Conservation (phyloP, 805 yeast genomes). For the Saccharomycopsis synnaedendra region DNA sequence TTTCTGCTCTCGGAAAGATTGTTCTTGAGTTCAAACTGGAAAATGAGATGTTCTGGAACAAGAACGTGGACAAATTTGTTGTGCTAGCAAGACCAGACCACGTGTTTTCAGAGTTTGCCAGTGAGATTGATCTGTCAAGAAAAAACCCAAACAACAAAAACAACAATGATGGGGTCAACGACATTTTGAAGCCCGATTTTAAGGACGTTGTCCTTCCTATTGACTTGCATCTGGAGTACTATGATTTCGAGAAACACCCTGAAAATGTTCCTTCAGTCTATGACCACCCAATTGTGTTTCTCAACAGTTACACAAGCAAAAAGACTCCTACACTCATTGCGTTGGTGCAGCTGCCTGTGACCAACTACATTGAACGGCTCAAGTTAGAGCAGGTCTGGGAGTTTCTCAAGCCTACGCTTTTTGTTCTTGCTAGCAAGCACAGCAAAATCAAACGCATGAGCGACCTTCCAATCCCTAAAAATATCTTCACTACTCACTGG, state of each 20-base stretch:
- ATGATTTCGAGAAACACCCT: conserved; percentile 17
- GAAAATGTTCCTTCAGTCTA: conserved; percentile 31
- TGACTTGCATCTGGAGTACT: conserved; percentile 12
- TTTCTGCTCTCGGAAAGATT: conserved; percentile 66
- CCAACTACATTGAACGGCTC: conserved; percentile 38
- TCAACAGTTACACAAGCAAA: conserved; percentile 44
- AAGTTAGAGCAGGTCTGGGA: conserved; percentile 40
- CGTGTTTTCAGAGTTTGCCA: conserved; percentile 8
- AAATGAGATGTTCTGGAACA: conserved; percentile 48
- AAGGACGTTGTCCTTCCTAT: conserved; percentile 4
- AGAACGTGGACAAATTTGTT: conserved; percentile 37
- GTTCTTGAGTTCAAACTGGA: conserved; percentile 44
- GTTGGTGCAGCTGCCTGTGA: conserved; percentile 62
- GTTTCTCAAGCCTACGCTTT: conserved; percentile 43
- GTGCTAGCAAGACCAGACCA: conserved; percentile 30
- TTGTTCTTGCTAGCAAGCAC: conserved; percentile 18
- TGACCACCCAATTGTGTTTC: conserved; percentile 48
- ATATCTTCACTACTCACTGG: conserved; percentile 57
- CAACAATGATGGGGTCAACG: not conserved
- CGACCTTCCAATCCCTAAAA: conserved; percentile 28
- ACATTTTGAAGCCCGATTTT: conserved; percentile 5
- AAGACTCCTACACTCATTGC: conserved; percentile 45
- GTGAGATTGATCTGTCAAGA: not conserved
- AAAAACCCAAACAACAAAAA: not conserved
- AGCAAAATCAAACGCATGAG: conserved; percentile 16